These are phyloP conservation scores for Coleophoma eucalyptorum DNA, from an alignment of 2,329 filamentous ascomycete genomes.

Conservation along the genomic window DNA sequence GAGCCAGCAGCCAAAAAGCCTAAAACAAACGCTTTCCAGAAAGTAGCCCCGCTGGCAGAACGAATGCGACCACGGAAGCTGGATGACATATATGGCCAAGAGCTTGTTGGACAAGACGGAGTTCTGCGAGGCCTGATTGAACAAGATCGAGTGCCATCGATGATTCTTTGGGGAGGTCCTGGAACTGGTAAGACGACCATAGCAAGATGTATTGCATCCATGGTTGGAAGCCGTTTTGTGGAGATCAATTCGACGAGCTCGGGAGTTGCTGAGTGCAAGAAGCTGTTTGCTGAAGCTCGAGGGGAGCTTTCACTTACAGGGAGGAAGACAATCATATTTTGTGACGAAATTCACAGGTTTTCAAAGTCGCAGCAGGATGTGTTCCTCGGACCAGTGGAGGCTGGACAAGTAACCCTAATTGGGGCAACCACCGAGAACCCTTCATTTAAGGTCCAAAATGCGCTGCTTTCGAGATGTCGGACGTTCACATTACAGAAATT, in stretches of 20 bases:
- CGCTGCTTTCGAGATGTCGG: conserved; percentile 82
- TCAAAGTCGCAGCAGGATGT: conserved; percentile 89
- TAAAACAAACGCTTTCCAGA: conserved; percentile 60
- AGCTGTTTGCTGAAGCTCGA: conserved; percentile 80
- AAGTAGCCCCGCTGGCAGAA: conserved; percentile 82
- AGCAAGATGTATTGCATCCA: conserved; percentile 80
- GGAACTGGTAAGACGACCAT: conserved; percentile 90
- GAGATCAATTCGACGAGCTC: conserved; percentile 93
- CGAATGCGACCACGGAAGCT: conserved; percentile 84
- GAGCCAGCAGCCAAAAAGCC: conserved; percentile 52
- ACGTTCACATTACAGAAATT: conserved; percentile 85
- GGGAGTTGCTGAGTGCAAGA: conserved; percentile 88
- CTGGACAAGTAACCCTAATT: conserved; percentile 84
- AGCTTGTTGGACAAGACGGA: conserved; percentile 81
- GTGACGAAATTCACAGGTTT: conserved; percentile 68
- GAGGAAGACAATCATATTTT: conserved; percentile 92
- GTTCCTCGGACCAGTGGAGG: conserved; percentile 88
- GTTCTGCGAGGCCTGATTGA: conserved; percentile 85
- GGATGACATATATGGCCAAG: conserved; percentile 87
- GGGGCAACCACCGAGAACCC: conserved; percentile 97
- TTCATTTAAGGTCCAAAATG: conserved; percentile 86
- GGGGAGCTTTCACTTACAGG: conserved; percentile 79
- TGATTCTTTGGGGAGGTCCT: conserved; percentile 88
- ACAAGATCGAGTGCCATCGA: conserved; percentile 79
- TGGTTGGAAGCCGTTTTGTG: conserved; percentile 80